A percentile compares a stretch with the other conserved stretches of the same genome.
phyloP scores from a whole-genome alignment of 352 stramenopile species.

The Phytophthora nicotianae region DNA sequence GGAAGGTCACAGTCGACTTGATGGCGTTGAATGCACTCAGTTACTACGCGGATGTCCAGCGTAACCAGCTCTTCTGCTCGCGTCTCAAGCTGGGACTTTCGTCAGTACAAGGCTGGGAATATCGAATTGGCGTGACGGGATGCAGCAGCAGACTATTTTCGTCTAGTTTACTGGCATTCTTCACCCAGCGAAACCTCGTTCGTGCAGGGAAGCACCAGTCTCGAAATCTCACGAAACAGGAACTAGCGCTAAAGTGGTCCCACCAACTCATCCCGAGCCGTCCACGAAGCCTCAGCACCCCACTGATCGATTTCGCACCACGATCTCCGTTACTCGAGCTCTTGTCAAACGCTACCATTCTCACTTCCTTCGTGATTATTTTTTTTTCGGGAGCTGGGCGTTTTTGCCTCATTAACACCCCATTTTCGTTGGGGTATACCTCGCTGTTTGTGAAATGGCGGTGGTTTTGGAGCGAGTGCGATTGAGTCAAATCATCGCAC shows the following conservation, averaged over 20 bases:
- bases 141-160: constrained; percentile 27
- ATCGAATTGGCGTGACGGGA: constrained; percentile 13
- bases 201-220: constrained; percentile 8
- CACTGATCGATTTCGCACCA: background rate
- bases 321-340: background rate
- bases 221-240: constrained; percentile 19
- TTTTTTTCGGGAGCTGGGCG: background rate
- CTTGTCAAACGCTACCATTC: background rate
- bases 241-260: background rate
- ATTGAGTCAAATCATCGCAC: constrained; percentile 36
- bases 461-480: constrained; percentile 17
- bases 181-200: constrained; percentile 2
- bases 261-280: background rate
- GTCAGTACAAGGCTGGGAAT: constrained; percentile 9
- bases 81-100: constrained; percentile 16
- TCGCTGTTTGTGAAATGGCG: constrained; percentile 11
- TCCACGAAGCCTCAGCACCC: background rate
- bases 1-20: background rate
- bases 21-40: constrained; percentile 1
- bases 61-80: constrained; percentile 14
- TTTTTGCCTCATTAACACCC: background rate
- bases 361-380: background rate
- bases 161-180: constrained; percentile 9
- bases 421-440: background rate
- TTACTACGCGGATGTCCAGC: constrained; percentile 17